Base-by-base conservation (phyloP, 345 rosid genomes). In the Melaleuca alternifolia region DNA sequence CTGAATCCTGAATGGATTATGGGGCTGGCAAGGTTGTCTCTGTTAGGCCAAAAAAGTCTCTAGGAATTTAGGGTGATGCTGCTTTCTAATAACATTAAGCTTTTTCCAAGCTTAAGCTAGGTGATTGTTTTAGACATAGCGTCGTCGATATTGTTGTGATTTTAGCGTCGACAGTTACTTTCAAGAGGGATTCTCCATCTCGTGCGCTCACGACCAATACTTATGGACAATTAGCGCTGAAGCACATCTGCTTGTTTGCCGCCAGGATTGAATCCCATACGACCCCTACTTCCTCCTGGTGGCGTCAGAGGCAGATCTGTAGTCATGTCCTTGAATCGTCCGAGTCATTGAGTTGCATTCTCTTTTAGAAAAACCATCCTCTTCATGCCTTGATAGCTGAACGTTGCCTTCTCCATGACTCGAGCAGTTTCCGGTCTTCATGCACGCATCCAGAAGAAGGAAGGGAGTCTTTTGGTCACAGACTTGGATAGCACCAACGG, bases 401-500 rank as follows among this genome's bases (percentile, higher is more conserved):
- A 18, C 6, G 18, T n/a, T 24, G n/a, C 84, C 28, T 46, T 59
- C 12, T 41, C 46, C 16, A 86, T 75, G 48, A 86, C n/a, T 48
- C 44, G 65, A 44, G 84, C 93, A 94, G 99, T 96, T 26, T 97
- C 97, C 2, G 97, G 95, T 71, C 33, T 94, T 24, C 99, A 97
- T 85, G 99, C 98, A 0, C 95, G 96, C 11, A 91, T 97, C 56
- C 91, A 93, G 91, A 97, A 92, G 88, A 91, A 91, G 84, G 96
- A 84, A 50, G 94, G 88, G 41, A 89, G 85, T 57, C 97, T 97
- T 84, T 84, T 93, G 87, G 93, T 97, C 23, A 96, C 93, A 1
- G 96, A 97, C 90, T 89, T 96, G 92, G 95, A 95, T 87, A 95
- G 99, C 82, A 97, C 99, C 4, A 97, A 95, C 37, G 99, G 98